Base-by-base conservation (phyloP, 139 green algal genomes). In the Picochlorum sp. region DNA sequence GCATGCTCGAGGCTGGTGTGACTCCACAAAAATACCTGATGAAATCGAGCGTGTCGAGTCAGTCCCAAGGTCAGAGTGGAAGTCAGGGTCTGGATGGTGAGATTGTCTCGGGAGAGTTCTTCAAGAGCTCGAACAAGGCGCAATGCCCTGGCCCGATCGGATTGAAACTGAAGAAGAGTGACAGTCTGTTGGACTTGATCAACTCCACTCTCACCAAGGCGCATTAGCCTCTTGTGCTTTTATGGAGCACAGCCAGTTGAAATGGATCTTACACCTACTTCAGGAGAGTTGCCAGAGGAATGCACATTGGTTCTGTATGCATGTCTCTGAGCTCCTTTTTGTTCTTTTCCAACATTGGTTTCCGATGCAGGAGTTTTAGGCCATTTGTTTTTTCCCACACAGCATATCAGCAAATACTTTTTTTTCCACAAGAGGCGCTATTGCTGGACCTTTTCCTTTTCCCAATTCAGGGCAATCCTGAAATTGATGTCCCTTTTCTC, bases 131-230 rank as follows among this genome's bases (percentile, higher is more conserved):
- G 8, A 41, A 41, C 34, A 41, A 41, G 10, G 6, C 51, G 38
- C 13, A 59, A 23, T 59, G n/a, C 26, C 13, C 13, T n/a, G 51
- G 65, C 2, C 79, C 79, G 21, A 57, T 85, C 6, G 79, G 79
- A 28, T 56, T 85, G 54, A 67, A 67, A 34, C 70, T 85, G 24
- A 49, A 28, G 26, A 84, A 84, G 63, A 69, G 51, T 21, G 26
- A 55, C 15, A 77, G 65, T 38, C 66, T 85, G 61, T 57, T 84
- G 23, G 60, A 81, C 60, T 56, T 85, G 37, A 77, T 83, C 64
- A 85, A 85, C 45, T 38, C 59, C 3, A 28, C 65, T 2, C 49
- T 77, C 15, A 23, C 47, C n/a, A 59, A 59, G 51, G 47, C 47
- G 16, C 47, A 26, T 21, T 26, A 21, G n/a, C 47, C 1, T 20